Conservation (phyloP, 116 monocot genomes). For the Posidonia oceanica region DNA sequence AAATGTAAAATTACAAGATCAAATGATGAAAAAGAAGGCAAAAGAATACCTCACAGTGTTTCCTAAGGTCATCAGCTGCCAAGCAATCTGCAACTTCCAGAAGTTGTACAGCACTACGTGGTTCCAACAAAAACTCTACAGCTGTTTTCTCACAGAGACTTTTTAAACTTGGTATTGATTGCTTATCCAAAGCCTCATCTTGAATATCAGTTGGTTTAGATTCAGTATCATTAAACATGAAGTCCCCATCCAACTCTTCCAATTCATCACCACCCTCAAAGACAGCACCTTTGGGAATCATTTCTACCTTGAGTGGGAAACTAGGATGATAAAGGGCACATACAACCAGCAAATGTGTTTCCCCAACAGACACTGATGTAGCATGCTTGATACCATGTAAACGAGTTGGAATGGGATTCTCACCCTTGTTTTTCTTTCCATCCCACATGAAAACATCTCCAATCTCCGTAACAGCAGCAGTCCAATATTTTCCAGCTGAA, state of each 20-base stretch:
- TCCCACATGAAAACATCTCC: constrained; percentile 98
- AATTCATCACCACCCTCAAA: constrained; percentile 23
- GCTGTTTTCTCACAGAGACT: constrained; percentile 91
- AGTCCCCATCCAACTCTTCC: constrained; percentile 68
- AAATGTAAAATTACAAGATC: neutral
- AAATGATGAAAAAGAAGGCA: neutral
- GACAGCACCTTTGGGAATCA: constrained; percentile 10
- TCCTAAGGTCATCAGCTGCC: constrained; percentile 70
- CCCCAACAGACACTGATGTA: constrained; percentile 88
- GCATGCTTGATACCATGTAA: constrained; percentile 79
- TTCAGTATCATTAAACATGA: constrained; percentile 37
- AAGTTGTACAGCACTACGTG: constrained; percentile 76
- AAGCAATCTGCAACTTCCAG: constrained; percentile 94
- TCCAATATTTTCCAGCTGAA: constrained; percentile 96
- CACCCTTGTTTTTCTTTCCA: constrained; percentile 68
- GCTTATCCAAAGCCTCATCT: constrained; percentile 1
- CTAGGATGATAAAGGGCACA: constrained; percentile 77
- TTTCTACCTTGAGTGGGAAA: constrained; percentile 21
- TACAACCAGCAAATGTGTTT: constrained; percentile 77
- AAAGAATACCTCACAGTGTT: constrained; percentile 72
- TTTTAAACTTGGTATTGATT: constrained; percentile 66
- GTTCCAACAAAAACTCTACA: constrained; percentile 72
- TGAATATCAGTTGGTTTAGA: constrained; percentile 4
- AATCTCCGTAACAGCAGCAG: constrained; percentile 60
- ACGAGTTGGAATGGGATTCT: constrained; percentile 48